These are phyloP conservation scores for Fraxinus ornus DNA, from an alignment of 305 asterid genomes.

Conservation along the genomic window DNA sequence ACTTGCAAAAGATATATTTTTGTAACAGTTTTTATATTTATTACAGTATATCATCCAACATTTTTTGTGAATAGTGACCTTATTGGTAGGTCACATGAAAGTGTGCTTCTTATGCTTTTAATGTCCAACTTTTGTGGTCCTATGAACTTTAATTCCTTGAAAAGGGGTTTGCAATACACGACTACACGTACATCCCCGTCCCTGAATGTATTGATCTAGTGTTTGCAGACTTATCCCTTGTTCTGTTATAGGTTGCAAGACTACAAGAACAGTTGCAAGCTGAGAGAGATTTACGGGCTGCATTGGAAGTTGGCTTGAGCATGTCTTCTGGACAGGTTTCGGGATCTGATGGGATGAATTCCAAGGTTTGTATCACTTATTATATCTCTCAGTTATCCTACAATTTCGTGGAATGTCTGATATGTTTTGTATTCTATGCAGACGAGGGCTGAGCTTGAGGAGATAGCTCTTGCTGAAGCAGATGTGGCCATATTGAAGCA, in stretches of 20 bases:
- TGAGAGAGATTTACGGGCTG: slow-evolving; percentile 95
- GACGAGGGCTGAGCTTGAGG: slow-evolving; percentile 98
- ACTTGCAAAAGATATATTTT: not conserved
- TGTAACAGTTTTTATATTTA: not conserved
- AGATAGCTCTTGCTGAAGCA: slow-evolving; percentile 98
- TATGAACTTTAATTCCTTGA: not conserved
- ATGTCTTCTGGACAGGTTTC: slow-evolving; percentile 86
- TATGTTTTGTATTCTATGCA: slow-evolving; percentile 32
- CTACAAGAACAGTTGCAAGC: slow-evolving; percentile 99
- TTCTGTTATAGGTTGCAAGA: slow-evolving; percentile 66
- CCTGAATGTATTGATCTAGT: slow-evolving; percentile 6
- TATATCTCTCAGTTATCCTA: slow-evolving; percentile 22
- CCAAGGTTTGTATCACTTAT: slow-evolving; percentile 59
- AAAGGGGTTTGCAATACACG: not conserved
- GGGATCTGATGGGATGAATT: slow-evolving; percentile 85
- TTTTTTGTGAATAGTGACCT: not conserved
- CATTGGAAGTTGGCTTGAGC: slow-evolving; percentile 92
- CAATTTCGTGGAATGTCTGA: slow-evolving; percentile 22
- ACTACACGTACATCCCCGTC: not conserved
- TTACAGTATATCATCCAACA: not conserved
- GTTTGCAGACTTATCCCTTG: slow-evolving; percentile 7
- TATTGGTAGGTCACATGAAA: not conserved
- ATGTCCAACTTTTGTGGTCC: not conserved
- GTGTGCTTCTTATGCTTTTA: not conserved
- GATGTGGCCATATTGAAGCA: slow-evolving; percentile 92